Conservation (phyloP, 345 rosid genomes). For the Physaria fendleri region DNA sequence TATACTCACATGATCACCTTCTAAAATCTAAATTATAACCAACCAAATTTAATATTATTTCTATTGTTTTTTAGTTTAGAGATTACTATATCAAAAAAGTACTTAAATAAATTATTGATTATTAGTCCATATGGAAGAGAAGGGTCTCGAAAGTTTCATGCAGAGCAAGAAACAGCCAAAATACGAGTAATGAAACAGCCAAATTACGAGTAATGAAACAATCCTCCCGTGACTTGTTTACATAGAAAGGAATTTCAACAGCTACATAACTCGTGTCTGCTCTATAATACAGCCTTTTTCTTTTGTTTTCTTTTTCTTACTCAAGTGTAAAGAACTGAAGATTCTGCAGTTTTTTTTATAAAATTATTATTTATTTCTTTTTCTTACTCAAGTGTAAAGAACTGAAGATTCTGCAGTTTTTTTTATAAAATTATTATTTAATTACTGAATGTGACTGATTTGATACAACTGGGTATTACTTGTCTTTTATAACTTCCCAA, state of each 20-base stretch:
- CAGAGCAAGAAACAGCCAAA: conserved; percentile 13
- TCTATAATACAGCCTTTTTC: neutral
- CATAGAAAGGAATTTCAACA: conserved; percentile 6
- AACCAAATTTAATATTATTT: neutral
- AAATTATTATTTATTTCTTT: no score
- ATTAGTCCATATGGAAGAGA: no score
- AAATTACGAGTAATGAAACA: conserved; percentile 5
- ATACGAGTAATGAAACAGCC: conserved; percentile 1
- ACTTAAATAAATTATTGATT: no score
- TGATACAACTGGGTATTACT: conserved; percentile 28
- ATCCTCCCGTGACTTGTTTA: conserved; percentile 13
- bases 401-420: conserved; percentile 1
- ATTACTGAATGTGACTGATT: conserved; percentile 23
- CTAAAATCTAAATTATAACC: neutral
- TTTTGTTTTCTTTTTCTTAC: neutral
- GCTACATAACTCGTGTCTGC: conserved; percentile 1
- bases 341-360: conserved; percentile 4
- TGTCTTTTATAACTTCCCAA: conserved; percentile 20
- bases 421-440: neutral
- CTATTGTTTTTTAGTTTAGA: neutral
- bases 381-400: neutral
- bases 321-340: neutral
- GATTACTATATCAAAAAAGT: no score
- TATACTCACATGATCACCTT: neutral
- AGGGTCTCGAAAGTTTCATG: no score